phyloP scores from a whole-genome alignment of 2,329 filamentous ascomycete species.

The Aspergillus persii region DNA sequence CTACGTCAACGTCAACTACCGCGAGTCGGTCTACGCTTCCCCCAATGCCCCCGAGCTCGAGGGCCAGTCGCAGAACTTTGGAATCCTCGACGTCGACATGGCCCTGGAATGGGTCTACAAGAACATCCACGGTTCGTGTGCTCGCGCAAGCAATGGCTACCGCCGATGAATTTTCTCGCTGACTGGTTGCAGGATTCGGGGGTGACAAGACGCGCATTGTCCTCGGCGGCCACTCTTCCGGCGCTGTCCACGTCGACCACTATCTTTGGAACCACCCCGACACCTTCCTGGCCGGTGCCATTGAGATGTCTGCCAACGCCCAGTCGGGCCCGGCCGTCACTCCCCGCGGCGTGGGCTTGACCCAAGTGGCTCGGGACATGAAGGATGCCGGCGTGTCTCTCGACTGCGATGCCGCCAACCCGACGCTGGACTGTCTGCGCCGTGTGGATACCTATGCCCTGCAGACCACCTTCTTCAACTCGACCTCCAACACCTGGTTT shows the following conservation, averaged over 20 bases:
- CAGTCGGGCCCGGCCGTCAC: constrained; percentile 19
- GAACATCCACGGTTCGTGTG: constrained; percentile 18
- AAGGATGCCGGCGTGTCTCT: constrained; percentile 16
- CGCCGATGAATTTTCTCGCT: background rate
- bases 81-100: constrained; percentile 20
- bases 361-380: constrained; percentile 20
- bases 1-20: constrained; percentile 24
- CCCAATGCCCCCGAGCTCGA: constrained; percentile 20
- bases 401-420: constrained; percentile 14
- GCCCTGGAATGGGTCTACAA: constrained; percentile 21
- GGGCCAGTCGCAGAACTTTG: constrained; percentile 23
- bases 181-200: constrained; percentile 15
- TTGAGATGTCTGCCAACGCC: constrained; percentile 25
- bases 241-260: constrained; percentile 21
- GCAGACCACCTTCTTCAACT: constrained; percentile 22
- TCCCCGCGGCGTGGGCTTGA: constrained; percentile 18
- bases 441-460: constrained; percentile 18
- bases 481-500: constrained; percentile 24
- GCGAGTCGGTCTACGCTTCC: constrained; percentile 22
- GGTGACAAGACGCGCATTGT: constrained; percentile 22
- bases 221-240: constrained; percentile 22
- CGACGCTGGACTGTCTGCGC: constrained; percentile 21
- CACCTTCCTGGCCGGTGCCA: constrained; percentile 21
- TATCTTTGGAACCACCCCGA: constrained; percentile 24
- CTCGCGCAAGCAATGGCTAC: no score